Evolutionary conservation across 345 rosid species (phyloP).

Genomic region (Mercurialis annua): DNA sequence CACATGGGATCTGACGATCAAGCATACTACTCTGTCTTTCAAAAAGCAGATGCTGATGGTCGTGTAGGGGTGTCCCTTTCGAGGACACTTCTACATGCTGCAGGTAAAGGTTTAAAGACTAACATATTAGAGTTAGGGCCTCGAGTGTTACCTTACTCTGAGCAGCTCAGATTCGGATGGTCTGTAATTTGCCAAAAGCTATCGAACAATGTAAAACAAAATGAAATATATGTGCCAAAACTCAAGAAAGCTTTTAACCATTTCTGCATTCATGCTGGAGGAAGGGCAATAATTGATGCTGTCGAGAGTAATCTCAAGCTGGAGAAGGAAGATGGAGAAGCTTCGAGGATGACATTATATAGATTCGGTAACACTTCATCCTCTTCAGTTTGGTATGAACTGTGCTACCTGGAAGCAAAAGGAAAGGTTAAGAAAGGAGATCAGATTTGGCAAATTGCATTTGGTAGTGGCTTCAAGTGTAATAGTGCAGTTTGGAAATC

Average conservation of each 20-base stretch:
- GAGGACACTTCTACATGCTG: slow-evolving; percentile 41
- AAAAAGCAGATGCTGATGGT: slow-evolving; percentile 47
- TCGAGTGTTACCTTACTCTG: slow-evolving; percentile 44
- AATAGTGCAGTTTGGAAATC: slow-evolving; percentile 67
- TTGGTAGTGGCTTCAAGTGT: slow-evolving; percentile 68
- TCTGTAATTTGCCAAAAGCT: slow-evolving; percentile 26
- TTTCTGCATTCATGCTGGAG: slow-evolving; percentile 66
- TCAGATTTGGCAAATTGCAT: slow-evolving; percentile 54
- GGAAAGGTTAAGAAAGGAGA: slow-evolving; percentile 54
- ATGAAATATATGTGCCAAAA: slow-evolving; percentile 38
- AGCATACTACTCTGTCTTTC: slow-evolving; percentile 44
- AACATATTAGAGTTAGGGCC: slow-evolving; percentile 53
- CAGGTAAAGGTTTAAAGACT: slow-evolving; percentile 45
- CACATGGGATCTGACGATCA: slow-evolving; percentile 49
- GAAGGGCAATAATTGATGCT: slow-evolving; percentile 51
- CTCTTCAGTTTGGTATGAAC: slow-evolving; percentile 71
- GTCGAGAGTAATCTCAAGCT: slow-evolving; percentile 54
- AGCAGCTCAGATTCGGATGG: slow-evolving; percentile 45
- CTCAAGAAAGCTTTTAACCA: slow-evolving; percentile 59
- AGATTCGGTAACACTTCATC: slow-evolving; percentile 67
- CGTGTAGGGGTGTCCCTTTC: slow-evolving; percentile 50
- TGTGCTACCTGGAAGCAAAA: slow-evolving; percentile 59
- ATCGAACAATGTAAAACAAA: slow-evolving; percentile 18
- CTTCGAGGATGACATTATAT: slow-evolving; percentile 57
- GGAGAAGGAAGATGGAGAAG: slow-evolving; percentile 53